Base-by-base conservation (phyloP, 2,329 filamentous ascomycete species). In the Dactylellina cionopaga region DNA sequence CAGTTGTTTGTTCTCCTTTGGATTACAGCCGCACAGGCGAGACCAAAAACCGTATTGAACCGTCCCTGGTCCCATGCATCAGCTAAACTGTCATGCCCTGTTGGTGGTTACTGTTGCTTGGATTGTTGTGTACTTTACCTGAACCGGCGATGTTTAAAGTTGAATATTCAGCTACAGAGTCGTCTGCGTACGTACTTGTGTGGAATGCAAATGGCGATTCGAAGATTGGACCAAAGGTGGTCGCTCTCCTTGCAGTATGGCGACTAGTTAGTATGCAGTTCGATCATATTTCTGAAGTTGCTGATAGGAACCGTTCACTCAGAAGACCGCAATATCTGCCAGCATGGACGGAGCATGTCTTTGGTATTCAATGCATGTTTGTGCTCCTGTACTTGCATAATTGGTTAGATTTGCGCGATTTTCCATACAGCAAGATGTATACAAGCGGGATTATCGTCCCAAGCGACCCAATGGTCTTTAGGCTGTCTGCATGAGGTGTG, bases 371-470 rank as follows among this genome's bases (percentile, higher is more conserved):
- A 59, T 54, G 56, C 58, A 68, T 55, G 63, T 68, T 25, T 46
- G 52, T 43, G 55, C 46, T 65, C 44, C 52, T 72, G 25, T 35
- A 47, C 39, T 54, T 47, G 41, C 56, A 63, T 33, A 49, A 55
- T 58, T 64, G 47, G 68, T 59, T 72, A 54, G 59, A 72, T 72
- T 72, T 72, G 68, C 68, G 68, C 68, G 68, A 72, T 72, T 72
- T 72, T 72, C 68, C 33, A 54, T 29, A 41, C 35, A 44, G 59
- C 39, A 71, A 65, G 46, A 72, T 58, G 59, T 59, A 65, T 58
- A 65, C 59, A 44, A 65, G 59, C 68, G 68, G 68, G 68, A 72
- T 72, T 72, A 72, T 72, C 52, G 22, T 52, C 33, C 52, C 59
- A 72, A 72, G 68, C 68, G 68, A 65, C 58, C 68, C 68, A 72